These are phyloP conservation scores for Avena eriantha DNA, from an alignment of 176 grass and related monocot species.

Conservation along the genomic window DNA sequence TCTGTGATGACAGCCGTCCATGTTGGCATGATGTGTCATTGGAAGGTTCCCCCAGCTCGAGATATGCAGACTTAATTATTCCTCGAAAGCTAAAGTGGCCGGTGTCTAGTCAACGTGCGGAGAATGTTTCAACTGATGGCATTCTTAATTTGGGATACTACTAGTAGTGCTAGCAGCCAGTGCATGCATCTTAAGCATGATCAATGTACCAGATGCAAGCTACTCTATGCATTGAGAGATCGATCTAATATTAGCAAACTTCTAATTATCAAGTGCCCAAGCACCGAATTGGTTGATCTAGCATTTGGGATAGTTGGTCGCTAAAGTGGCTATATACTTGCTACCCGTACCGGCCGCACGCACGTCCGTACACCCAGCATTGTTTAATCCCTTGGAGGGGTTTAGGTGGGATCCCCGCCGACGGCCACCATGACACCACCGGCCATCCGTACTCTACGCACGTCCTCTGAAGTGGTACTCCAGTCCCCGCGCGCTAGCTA, in stretches of 20 bases:
- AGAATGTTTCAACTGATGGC: neutral
- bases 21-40: neutral
- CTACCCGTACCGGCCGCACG: neutral
- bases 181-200: neutral
- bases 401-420: neutral
- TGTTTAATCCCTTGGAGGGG: neutral
- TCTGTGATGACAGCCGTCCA: neutral
- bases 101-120: neutral
- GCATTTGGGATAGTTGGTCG: neutral
- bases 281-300: too few species aligned
- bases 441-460: neutral
- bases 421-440: neutral
- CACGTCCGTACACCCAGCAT: neutral
- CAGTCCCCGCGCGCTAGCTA: neutral
- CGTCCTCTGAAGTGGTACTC: neutral
- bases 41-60: neutral
- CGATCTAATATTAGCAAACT: too few species aligned
- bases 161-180: too few species aligned
- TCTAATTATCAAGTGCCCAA: too few species aligned
- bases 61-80: neutral
- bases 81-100: neutral
- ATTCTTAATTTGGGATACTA: neutral
- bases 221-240: too few species aligned
- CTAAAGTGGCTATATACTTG: neutral
- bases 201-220: too few species aligned